Conservation (phyloP, 352 stramenopile species). For the Pilasporangium apinafurcum region DNA sequence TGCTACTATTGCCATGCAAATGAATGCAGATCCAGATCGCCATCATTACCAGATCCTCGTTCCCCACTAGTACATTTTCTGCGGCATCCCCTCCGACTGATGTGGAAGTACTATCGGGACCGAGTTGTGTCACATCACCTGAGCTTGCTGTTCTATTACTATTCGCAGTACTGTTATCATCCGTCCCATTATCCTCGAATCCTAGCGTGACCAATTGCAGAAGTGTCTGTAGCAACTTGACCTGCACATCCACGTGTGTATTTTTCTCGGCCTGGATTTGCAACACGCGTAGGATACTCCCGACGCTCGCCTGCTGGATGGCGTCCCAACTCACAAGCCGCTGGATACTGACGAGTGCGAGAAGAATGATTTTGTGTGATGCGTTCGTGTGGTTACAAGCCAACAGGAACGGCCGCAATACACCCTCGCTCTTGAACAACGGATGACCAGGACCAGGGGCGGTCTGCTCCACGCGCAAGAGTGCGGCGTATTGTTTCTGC, state of each 20-base stretch:
- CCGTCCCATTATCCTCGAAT: constrained; percentile 43
- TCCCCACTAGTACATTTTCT: constrained; percentile 60
- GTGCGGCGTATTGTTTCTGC: constrained; percentile 92
- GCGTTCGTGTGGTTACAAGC: constrained; percentile 97
- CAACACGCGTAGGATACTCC: constrained; percentile 93
- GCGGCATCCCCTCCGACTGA: background rate
- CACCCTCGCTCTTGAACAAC: constrained; percentile 92
- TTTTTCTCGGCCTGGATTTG: constrained; percentile 94
- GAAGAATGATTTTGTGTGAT: constrained; percentile 89
- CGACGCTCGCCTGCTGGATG: constrained; percentile 91
- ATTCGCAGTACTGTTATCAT: background rate
- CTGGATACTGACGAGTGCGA: constrained; percentile 94
- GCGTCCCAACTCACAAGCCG: constrained; percentile 93
- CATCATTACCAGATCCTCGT: constrained; percentile 84
- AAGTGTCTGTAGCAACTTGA: constrained; percentile 87
- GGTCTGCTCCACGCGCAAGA: constrained; percentile 54
- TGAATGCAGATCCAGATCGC: constrained; percentile 87
- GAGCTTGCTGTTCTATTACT: background rate
- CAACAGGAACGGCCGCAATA: constrained; percentile 96
- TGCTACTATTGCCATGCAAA: constrained; percentile 63
- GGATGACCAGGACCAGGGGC: constrained; percentile 86
- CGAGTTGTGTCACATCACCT: too few species aligned
- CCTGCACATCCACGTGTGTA: constrained; percentile 70
- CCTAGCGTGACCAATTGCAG: constrained; percentile 81
- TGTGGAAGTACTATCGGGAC: too few species aligned